Percentiles rank a stretch among this genome's conserved stretches.
Conservation (phyloP, 2,329 filamentous ascomycete genomes). For the Aphanocladium album region DNA sequence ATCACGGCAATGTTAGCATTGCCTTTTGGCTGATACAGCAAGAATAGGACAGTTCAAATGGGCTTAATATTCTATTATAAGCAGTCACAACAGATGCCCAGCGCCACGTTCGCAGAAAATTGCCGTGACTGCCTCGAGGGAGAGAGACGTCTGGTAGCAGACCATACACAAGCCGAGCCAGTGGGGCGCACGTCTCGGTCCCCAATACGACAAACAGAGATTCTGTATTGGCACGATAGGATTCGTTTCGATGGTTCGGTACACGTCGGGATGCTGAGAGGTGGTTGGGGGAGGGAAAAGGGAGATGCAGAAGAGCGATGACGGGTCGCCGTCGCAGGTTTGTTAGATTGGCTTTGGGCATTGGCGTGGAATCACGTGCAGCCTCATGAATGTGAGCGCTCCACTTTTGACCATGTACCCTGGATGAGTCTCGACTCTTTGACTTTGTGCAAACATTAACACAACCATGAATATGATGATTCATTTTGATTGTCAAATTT, state of each 20-base stretch:
- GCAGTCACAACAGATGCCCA: conserved; percentile 5
- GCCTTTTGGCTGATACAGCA: conserved; percentile 6
- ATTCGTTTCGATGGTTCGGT: conserved; percentile 2
- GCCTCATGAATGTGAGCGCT: not conserved
- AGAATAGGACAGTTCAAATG: conserved; percentile 8
- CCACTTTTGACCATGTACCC: not conserved
- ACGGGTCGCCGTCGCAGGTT: not conserved
- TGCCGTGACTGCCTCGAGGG: not conserved
- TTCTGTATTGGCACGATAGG: not conserved
- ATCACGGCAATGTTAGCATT: conserved; percentile 9
- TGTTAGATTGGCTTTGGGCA: not conserved
- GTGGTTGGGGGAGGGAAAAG: not conserved
- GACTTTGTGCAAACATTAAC: no score
- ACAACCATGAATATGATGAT: no score
- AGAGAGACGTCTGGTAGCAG: not conserved
- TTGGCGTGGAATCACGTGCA: conserved; percentile 4
- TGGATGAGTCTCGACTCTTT: not conserved
- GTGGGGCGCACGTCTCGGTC: not conserved
- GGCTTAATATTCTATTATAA: conserved; percentile 10
- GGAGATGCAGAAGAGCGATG: not conserved
- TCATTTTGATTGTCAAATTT: no score
- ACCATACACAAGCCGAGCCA: not conserved
- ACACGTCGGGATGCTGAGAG: not conserved
- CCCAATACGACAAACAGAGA: not conserved
- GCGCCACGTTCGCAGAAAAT: not conserved